A percentile compares a stretch with the other conserved stretches of the same genome.
Evolutionary conservation across 108 stramenopile genomes (phyloP).

Genomic region (Cylindrotheca closterium): DNA sequence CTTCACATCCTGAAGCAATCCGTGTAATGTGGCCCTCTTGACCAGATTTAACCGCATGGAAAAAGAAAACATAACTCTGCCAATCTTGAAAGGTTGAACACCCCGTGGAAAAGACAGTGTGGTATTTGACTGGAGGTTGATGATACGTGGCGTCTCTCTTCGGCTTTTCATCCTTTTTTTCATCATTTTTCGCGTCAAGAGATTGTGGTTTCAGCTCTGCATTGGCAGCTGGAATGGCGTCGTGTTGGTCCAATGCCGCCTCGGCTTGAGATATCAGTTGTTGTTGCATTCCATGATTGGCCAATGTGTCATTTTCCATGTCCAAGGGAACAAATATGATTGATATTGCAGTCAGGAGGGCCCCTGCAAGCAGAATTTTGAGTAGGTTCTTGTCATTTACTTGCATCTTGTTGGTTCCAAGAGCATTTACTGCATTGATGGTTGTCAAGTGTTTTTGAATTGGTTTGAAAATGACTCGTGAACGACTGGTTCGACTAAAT

Average conservation of each 20-base stretch:
- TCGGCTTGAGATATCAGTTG: neutral
- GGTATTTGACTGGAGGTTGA: slow-evolving; percentile 25
- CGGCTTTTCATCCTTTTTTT: neutral
- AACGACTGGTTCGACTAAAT: no score
- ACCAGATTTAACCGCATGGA: slow-evolving; percentile 58
- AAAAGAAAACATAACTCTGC: slow-evolving; percentile 92
- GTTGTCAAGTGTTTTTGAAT: no score
- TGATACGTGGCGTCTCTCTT: neutral
- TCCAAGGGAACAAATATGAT: neutral
- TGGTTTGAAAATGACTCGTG: no score
- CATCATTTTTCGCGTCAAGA: no score
- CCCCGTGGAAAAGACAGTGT: slow-evolving; percentile 80
- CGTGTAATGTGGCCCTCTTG: slow-evolving; percentile 88
- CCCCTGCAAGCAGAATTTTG: neutral
- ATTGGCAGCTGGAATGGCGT: no score
- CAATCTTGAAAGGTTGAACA: slow-evolving; percentile 92
- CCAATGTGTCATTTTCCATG: neutral
- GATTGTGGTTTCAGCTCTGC: no score
- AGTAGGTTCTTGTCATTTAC: neutral
- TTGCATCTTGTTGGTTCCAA: no score
- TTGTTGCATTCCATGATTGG: neutral
- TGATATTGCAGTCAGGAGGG: neutral
- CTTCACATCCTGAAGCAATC: slow-evolving; percentile 72
- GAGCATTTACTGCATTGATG: no score
- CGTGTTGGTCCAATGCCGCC: neutral